Evolutionary conservation across 768 basidiomycete species (phyloP), one percentile per base, ranked within the genome.

Genomic region (Suillus clintonianus): DNA sequence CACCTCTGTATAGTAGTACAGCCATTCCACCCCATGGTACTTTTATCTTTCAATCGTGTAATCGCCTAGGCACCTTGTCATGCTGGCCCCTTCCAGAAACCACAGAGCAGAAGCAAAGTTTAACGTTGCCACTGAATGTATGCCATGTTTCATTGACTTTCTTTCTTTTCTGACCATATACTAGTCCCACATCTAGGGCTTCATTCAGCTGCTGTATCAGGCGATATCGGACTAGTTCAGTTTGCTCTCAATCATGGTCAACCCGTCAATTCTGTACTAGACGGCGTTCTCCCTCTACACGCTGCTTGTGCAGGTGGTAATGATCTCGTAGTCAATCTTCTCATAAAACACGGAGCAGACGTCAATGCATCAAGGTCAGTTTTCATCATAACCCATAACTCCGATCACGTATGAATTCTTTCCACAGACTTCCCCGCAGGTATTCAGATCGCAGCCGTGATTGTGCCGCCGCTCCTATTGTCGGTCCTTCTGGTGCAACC

Each of bases 271-370:
- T 92, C 95, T 5, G 94, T 97, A 37, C 85, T 98, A 60, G 94
- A 97, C 72, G 97, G 97, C 41, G 92, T 99, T 4, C 87, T 97
- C n/a, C 96, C 97, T 4, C 83, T 99, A 10, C 97, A 99, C 73
- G 96, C 95, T 4, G 97, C 97, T 2, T 92, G 89, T 68, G 91
- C 94, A 0, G 94, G 94, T 27, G 97, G 97, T 2, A 92, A 87
- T 72, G 92, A 91, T 62, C 85, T 89, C 62, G 92, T 98, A 50
- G 95, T 99, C 45, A 86, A 87, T 70, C 83, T 96, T 67, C 80
- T 99, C 53, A 91, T 99, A 71, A 94, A 97, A 65, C 81, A 88
- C 63, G 97, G 97, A 24, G 97, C 97, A n/a, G 97, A 99, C 73
- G 97, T 98, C 36, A 99, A 99, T 77, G 95, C 95, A 5, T 90